These are phyloP conservation scores for Didymosphaeria variabile DNA, from an alignment of 2,329 filamentous ascomycete genomes.

Conservation along the genomic window DNA sequence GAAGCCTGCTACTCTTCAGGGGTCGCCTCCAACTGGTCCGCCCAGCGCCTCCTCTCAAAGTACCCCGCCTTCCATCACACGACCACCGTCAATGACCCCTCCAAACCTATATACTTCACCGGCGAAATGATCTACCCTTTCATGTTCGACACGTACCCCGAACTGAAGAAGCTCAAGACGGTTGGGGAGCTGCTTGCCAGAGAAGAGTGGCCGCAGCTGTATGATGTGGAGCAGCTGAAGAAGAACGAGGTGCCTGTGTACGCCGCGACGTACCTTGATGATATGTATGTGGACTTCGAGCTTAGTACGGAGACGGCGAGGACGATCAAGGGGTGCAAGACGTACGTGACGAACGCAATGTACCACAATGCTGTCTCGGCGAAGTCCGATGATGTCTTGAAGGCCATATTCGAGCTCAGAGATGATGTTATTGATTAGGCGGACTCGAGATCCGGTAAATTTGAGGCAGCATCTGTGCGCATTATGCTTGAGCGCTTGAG, in stretches of 20 bases:
- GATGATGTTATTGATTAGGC: slow-evolving; percentile 70
- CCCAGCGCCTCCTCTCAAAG: slow-evolving; percentile 67
- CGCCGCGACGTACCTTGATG: slow-evolving; percentile 81
- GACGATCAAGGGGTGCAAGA: slow-evolving; percentile 78
- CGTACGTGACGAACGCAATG: slow-evolving; percentile 85
- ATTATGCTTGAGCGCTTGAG: slow-evolving; percentile 20
- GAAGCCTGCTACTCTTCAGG: slow-evolving; percentile 87
- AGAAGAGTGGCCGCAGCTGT: slow-evolving; percentile 77
- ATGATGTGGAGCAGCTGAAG: slow-evolving; percentile 75
- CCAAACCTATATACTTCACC: slow-evolving; percentile 75
- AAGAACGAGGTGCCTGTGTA: slow-evolving; percentile 87
- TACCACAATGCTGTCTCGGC: slow-evolving; percentile 84
- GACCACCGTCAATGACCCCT: slow-evolving; percentile 38
- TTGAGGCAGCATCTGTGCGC: neutral
- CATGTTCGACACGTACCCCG: slow-evolving; percentile 82
- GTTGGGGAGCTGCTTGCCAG: slow-evolving; percentile 76
- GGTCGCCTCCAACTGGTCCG: slow-evolving; percentile 76
- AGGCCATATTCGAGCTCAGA: slow-evolving; percentile 77
- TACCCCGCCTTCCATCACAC: slow-evolving; percentile 58
- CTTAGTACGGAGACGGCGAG: slow-evolving; percentile 77
- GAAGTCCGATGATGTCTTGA: slow-evolving; percentile 78
- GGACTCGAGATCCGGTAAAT: neutral
- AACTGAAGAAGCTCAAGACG: slow-evolving; percentile 73
- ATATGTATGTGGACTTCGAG: slow-evolving; percentile 90
- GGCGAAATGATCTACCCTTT: slow-evolving; percentile 93